Base-by-base conservation (phyloP, 805 yeast species). In the Pichia phayaonensis region DNA sequence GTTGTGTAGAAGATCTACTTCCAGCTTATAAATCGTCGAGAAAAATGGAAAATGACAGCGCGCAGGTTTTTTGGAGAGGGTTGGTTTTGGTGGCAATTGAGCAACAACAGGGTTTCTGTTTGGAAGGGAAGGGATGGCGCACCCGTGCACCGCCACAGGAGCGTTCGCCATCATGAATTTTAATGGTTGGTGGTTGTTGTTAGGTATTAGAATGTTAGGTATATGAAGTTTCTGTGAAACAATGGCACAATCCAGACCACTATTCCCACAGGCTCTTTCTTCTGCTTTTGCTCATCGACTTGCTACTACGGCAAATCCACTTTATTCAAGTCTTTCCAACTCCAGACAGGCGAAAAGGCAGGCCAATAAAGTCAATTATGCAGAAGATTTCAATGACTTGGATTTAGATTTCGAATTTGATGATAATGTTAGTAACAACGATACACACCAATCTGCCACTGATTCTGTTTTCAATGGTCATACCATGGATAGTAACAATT, bases 341-440 rank as follows among this genome's bases (percentile, higher is more conserved):
- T 80, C 90, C 3, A 76, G 97, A 56, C 76, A 84, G 29, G 83
- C 89, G 34, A 89, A 88, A 64, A 73, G 96, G 58, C 69, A 74
- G 41, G 82, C 87, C 12, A 71, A 79, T 42, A 84, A 81, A 45
- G 80, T 87, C 47, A 87, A 86, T 63, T 90, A 90, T 61, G 94
- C 96, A 0, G 97, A 89, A 63, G 69, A 65, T 40, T 75, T 80
- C 52, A 95, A 87, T 62, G 68, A 64, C 27, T 73, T 81, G 52
- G 96, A 87, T 54, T 80, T 78, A 46, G 82, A 82, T 56, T 60
- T 61, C 42, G 65, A 60, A 10, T 62, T 59, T n/a, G 49, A 45
- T 34, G 44, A 48, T 23, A 34, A 20, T n/a, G 36, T 21, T 23
- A 16, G 11, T 38, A 42, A 26, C 10, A 13, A 15, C n/a, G 41